Evolutionary conservation across 1,139 yeast genomes (phyloP), one percentile per base, ranked within the genome.

Genomic region (Insectozyma bohioensis): DNA sequence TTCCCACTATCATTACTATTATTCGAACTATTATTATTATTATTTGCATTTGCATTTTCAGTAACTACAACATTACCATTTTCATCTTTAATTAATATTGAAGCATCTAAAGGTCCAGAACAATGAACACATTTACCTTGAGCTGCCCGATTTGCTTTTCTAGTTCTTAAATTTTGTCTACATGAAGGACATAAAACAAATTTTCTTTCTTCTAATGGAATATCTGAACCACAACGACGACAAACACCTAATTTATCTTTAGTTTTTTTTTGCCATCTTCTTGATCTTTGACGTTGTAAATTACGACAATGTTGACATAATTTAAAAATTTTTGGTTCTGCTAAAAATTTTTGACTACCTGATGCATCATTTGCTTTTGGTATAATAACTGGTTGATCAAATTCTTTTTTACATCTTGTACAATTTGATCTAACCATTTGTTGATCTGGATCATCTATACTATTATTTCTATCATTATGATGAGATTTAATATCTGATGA

Each of bases 101-200:
- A 59, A 7, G 66, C 56, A 39, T 75, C 78, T 30, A 78, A 63
- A 3, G 81, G 79, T 1, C 84, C 84, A 2, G 79, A 65, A 45
- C 86, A 80, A 48, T 80, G 85, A 6, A 79, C 82, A 56, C 86
- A 80, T 46, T 71, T 71, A 1, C 86, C 85, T 44, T 70, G 73
- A 9, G 78, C 77, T 6, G 78, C 81, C 24, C 86, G 58, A 39
- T 64, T 67, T 0, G 78, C 77, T 46, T 80, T 80, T 31, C 79
- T 58, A 4, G 70, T 61, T 37, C 85, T 61, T 26, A 79, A 58
- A 32, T 71, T 69, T 45, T 63, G 68, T 23, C 86, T 61, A 47
- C 86, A 80, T 21, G 62, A 63, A 2, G 79, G 77, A 56, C 86
- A 80, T 34, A 80, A 57, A 1, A 78, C 85, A 52, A 58, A 79